Base-by-base conservation (phyloP, 2,329 filamentous ascomycete genomes). In the Ascochyta fabae region DNA sequence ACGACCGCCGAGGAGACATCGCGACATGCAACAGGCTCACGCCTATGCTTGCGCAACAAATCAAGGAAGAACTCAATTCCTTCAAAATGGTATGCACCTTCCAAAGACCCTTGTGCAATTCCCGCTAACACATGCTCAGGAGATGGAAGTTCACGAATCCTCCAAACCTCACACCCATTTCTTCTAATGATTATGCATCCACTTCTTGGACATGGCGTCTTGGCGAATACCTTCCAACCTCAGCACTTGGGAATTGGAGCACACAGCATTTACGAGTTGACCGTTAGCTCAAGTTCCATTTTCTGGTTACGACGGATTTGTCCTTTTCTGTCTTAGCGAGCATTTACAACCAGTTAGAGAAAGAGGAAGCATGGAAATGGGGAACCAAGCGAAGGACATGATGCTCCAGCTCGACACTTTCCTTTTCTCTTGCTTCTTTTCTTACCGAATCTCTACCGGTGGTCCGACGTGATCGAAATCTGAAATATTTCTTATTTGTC, bases 101-200 rank as follows among this genome's bases (percentile, higher is more conserved):
- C 7, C 5, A 24, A 26, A n/a, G 13, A 24, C 15, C 2, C 12
- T 15, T n/a, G 4, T 40, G 10, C 23, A 35, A 16, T n/a, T 4
- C 2, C 44, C 60, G 64, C 81, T 85, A 76, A 85, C 67, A 35
- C 40, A 15, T n/a, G 15, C 13, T 49, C 41, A 98, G 95, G 95
- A 99, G 81, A 99, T 99, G 95, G 95, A 98, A 82, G 95, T 99
- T 70, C 95, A 99, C 77, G 95, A 98, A 79, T 91, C 89, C 75
- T 98, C 95, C 65, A 99, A 98, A 82, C 93, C 97, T 72, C 97
- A 99, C 83, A 99, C 95, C 69, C 95, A 99, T 84, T 99, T 99
- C 85, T 98, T 99, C 84, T 99, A 86, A 94, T 69, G 74, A 77
- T 72, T 70, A 73, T 74, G 73, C 73, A 75, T 75, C 65, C 68